Evolutionary conservation across 768 basidiomycete species (phyloP), one percentile per base, ranked within the genome.

Genomic region (Phlebiopsis flavidoalba): DNA sequence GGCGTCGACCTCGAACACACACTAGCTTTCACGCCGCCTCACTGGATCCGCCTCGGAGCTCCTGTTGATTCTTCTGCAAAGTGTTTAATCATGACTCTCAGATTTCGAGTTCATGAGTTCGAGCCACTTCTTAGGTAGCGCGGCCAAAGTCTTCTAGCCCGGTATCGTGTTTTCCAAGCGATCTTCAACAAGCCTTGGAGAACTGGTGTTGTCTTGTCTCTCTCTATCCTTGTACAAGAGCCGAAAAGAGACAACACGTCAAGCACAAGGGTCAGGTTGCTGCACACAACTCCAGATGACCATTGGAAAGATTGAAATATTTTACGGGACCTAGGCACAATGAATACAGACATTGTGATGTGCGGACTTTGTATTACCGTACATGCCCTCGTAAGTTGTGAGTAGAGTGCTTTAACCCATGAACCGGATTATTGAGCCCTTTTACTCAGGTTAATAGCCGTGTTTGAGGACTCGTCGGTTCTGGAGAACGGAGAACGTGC

Each of bases 231-330:
- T 43, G 11, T 43, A 43, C 40, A 43, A 12, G 86, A 85, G n/a
- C n/a, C 43, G 88, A 89, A 64, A 88, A 90, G 59, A 83, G 59
- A 83, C 81, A 24, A 89, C 84, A n/a, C 77, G 83, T 59, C 88
- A 91, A 72, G 83, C 86, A 15, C 87, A 89, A n/a, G n/a, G 60
- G 79, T 88, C 72, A 82, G n/a, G n/a, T n/a, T n/a, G n/a, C n/a
- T 88, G 75, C 88, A 89, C 56, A 82, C 75, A n/a, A 21, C 71
- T 85, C 43, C 87, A 86, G 60, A 69, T 85, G 56, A 74, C 79
- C 10, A 69, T 85, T 33, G 82, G 82, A 19, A 89, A 85, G 68
- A 79, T 76, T 14, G 84, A 86, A 59, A 73, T 81, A n/a, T n/a
- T n/a, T n/a, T 54, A 67, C 83, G 33, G 83, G 81, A 11, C 75